Conservation (phyloP, 2,329 filamentous ascomycete species). For the Pezicula radicicola region DNA sequence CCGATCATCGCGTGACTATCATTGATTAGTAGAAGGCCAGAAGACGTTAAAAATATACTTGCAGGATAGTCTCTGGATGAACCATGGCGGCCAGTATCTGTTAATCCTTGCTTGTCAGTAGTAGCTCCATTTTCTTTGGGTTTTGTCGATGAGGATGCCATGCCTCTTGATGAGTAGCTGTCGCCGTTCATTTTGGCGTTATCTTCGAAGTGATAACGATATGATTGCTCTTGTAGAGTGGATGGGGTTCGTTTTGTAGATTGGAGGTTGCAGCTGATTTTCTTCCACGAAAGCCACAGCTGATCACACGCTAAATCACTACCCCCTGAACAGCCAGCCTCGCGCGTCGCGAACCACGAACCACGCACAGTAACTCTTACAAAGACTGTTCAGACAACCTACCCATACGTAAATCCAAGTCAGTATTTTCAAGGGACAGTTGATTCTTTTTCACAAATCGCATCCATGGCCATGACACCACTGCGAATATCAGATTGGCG, state of each 20-base stretch:
- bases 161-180: constrained; percentile 76
- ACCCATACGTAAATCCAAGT: too few species aligned
- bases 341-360: background rate
- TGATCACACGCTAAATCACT: background rate
- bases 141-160: constrained; percentile 26
- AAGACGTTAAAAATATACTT: constrained; percentile 23
- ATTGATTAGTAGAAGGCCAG: constrained; percentile 18
- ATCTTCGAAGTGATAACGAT: constrained; percentile 2
- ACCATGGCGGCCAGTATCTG: constrained; percentile 45
- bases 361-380: background rate
- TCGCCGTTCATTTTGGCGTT: constrained; percentile 74
- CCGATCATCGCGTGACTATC: constrained; percentile 34
- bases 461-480: constrained; percentile 18
- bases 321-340: background rate
- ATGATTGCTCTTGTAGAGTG: background rate
- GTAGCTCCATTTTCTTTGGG: constrained; percentile 19
- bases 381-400: background rate
- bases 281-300: background rate
- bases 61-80: constrained; percentile 51
- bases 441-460: too few species aligned
- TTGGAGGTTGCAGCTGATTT: background rate
- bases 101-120: constrained; percentile 31
- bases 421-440: too few species aligned
- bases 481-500: constrained; percentile 72
- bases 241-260: background rate